Conservation (phyloP, 169 alveolate species). For the Besnoitia besnoiti region DNA sequence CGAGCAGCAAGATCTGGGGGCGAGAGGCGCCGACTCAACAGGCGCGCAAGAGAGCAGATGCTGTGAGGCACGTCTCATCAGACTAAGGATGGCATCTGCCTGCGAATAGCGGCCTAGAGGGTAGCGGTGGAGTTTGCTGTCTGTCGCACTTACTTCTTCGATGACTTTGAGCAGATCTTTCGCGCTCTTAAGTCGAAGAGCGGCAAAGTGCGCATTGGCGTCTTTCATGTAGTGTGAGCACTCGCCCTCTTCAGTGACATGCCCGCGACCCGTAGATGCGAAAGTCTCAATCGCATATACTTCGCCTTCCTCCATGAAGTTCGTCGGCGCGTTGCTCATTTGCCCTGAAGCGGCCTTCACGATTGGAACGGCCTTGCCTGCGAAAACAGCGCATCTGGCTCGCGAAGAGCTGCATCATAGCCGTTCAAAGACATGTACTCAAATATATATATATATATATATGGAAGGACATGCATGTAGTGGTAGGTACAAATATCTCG, state of each 20-base stretch:
- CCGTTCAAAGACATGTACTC: not conserved
- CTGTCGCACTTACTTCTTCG: conserved; percentile 73
- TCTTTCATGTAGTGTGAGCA: conserved; percentile 98
- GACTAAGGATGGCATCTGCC: too few relatives aligned
- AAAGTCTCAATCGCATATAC: conserved; percentile 99
- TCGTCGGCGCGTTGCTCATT: conserved; percentile 74
- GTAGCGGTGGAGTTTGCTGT: too few relatives aligned
- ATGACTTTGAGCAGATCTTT: conserved; percentile 92
- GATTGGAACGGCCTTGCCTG: conserved; percentile 98
- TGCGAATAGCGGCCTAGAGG: too few relatives aligned
- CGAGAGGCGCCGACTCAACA: too few relatives aligned
- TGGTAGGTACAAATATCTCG: too few relatives aligned
- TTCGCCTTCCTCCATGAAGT: conserved; percentile 99
- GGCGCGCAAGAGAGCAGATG: too few relatives aligned
- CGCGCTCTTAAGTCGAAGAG: conserved; percentile 90
- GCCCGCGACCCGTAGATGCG: conserved; percentile 98
- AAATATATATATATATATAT: not conserved
- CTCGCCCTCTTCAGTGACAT: conserved; percentile 86
- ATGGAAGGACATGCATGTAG: not conserved
- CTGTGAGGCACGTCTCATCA: too few relatives aligned
- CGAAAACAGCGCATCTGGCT: not conserved
- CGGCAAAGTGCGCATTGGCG: conserved; percentile 90
- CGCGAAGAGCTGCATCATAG: not conserved
- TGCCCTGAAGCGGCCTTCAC: conserved; percentile 82
- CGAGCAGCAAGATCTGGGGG: too few relatives aligned